Percentiles rank a stretch among this genome's conserved stretches.
These are phyloP conservation scores for Ambrosiella cleistominuta DNA, from an alignment of 2,329 filamentous ascomycete species.

Conservation along the genomic window DNA sequence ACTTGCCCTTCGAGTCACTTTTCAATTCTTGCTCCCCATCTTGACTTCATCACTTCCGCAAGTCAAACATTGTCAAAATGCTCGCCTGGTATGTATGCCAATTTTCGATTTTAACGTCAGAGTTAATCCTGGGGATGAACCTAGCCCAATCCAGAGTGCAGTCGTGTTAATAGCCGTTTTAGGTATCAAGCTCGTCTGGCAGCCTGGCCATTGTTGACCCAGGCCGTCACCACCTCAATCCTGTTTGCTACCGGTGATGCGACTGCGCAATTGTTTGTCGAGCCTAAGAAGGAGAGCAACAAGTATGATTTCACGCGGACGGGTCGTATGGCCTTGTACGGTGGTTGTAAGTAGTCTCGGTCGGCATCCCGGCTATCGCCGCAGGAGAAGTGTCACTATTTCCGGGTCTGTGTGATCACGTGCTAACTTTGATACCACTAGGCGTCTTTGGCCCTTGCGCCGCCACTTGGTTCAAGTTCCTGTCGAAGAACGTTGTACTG, in stretches of 20 bases:
- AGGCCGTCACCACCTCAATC: constrained; percentile 75
- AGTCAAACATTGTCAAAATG: neutral
- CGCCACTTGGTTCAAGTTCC: constrained; percentile 70
- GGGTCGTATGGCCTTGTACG: constrained; percentile 64
- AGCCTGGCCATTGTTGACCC: constrained; percentile 69
- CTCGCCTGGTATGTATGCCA: constrained; percentile 3
- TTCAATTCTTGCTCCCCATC: neutral
- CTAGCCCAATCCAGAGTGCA: neutral
- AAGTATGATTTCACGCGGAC: constrained; percentile 54
- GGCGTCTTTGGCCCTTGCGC: constrained; percentile 75
- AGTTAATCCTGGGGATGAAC: neutral
- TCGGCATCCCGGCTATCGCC: neutral
- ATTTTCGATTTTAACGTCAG: neutral
- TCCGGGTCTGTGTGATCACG: neutral
- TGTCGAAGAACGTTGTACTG: constrained; percentile 51
- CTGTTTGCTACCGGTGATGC: constrained; percentile 86
- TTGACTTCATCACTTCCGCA: neutral
- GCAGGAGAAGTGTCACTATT: neutral
- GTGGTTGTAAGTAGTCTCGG: constrained; percentile 40
- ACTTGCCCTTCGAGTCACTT: neutral
- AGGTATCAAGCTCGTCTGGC: constrained; percentile 81
- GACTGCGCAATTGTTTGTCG: constrained; percentile 79
- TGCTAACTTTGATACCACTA: constrained; percentile 19
- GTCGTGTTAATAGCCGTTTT: constrained; percentile 7
- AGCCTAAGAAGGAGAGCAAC: constrained; percentile 54